A percentile compares a stretch with the other conserved stretches of the same genome.
These are phyloP conservation scores for Oryza coarctata DNA, from an alignment of 176 grass and related monocot species.

Conservation along the genomic window DNA sequence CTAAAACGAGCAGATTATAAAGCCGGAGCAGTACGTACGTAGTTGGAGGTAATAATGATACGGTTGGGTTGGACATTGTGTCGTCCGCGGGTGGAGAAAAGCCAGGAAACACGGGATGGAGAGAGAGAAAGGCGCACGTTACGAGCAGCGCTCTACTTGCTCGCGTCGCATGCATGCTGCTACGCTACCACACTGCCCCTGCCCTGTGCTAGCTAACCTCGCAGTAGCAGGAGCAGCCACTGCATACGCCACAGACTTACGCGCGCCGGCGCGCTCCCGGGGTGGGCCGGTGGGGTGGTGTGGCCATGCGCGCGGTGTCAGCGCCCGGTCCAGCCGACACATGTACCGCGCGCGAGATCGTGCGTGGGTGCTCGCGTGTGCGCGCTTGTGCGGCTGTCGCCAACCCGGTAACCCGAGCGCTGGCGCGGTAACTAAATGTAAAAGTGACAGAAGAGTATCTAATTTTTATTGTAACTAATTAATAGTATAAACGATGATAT, in stretches of 20 bases:
- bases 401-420: neutral
- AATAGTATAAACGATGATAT: too few relatives aligned
- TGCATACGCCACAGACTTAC: neutral
- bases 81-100: conserved; percentile 6
- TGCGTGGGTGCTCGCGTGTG: neutral
- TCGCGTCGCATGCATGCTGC: conserved; percentile 2
- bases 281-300: neutral
- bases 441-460: too few relatives aligned
- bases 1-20: too few relatives aligned
- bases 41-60: neutral
- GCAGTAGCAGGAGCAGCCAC: neutral
- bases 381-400: too few relatives aligned
- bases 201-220: neutral
- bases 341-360: neutral
- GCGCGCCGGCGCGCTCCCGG: neutral
- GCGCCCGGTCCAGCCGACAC: conserved; percentile 13
- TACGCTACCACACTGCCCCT: neutral
- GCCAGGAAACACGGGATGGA: conserved; percentile 13
- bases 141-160: neutral
- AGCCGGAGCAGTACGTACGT: too few relatives aligned
- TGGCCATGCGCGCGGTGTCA: neutral
- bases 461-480: too few relatives aligned
- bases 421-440: too few relatives aligned
- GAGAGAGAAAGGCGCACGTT: conserved; percentile 3
- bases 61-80: neutral